A percentile compares a stretch with the other conserved stretches of the same genome.
phyloP scores from a whole-genome alignment of 2,329 filamentous ascomycete species.

The Lojkania enalia region DNA sequence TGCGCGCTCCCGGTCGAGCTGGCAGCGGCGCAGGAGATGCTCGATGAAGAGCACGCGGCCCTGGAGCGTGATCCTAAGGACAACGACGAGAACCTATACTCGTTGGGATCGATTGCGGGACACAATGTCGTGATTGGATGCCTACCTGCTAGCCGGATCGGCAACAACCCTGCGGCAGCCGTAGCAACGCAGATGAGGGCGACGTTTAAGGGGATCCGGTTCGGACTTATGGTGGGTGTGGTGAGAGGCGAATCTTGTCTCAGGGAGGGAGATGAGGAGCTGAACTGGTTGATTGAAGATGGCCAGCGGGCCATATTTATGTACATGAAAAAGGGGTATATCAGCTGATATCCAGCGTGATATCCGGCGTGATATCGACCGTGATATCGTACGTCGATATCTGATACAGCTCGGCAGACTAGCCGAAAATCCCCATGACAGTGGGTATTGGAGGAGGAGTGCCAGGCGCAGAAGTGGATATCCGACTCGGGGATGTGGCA shows the following conservation, averaged over 20 bases:
- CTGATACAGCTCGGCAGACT: too few relatives aligned
- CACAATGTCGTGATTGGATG: constrained; percentile 39
- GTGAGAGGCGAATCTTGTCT: too few relatives aligned
- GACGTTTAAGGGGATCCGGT: constrained; percentile 38
- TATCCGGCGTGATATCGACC: too few relatives aligned
- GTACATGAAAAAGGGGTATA: too few relatives aligned
- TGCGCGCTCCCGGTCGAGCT: constrained; percentile 34
- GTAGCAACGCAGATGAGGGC: constrained; percentile 35
- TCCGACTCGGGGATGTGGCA: constrained; percentile 32
- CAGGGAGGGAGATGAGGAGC: too few relatives aligned
- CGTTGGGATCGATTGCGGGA: constrained; percentile 23
- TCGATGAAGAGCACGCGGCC: constrained; percentile 27
- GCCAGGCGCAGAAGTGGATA: constrained; percentile 20
- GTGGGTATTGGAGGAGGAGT: constrained; percentile 48
- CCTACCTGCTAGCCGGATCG: constrained; percentile 36
- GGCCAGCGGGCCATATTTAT: too few relatives aligned
- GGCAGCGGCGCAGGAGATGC: constrained; percentile 29
- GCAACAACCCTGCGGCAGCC: constrained; percentile 38
- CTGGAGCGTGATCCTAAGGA: constrained; percentile 26
- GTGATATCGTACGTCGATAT: too few relatives aligned
- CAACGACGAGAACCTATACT: constrained; percentile 22
- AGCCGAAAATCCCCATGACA: too few relatives aligned
- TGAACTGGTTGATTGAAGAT: too few relatives aligned
- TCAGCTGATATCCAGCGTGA: too few relatives aligned
- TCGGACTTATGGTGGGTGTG: constrained; percentile 51